Base-by-base conservation (phyloP, 2,329 filamentous ascomycete species). In the Apiospora pterosperma region DNA sequence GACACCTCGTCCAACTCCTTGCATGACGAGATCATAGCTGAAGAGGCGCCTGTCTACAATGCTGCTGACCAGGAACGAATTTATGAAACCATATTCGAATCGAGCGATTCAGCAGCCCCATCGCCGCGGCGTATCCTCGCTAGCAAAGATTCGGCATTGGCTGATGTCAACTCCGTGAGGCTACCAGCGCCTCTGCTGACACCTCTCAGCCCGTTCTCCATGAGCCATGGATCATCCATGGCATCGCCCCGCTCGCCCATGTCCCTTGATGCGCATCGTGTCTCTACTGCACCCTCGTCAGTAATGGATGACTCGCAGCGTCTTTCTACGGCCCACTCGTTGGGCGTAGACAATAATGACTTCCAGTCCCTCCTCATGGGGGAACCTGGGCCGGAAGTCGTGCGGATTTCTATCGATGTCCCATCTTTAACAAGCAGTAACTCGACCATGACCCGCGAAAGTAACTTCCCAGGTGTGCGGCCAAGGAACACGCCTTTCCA, bases 221-320 rank as follows among this genome's bases (percentile, higher is more conserved):
- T 87, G 66, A 84, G 85, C 61, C 84, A 86, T 67, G 81, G 88
- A 61, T 87, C 91, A 0, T 91, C 91, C 0, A 84, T 89, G 72
- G 85, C 90, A 1, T 93, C 91, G 5, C 91, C 91, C 0, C 86
- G 90, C 62, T 85, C 90, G 66, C 82, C 88, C 65, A 81, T 91
- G 76, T 89, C 87, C 4, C 88, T 92, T 63, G 91, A 94, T 67
- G 86, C 86, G 1, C 89, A 91, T 62, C 85, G 90, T 23, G 85
- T 93, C 34, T 92, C 90, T 6, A 93, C 91, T 2, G 89, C 91
- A 3, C 88, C 90, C 6, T 94, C 91, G 1, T 93, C 91, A 0
- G 81, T 90, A 48, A 85, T 87, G 0, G 91, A 93, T 67, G 90
- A 90, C 68, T 55, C 87, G 1, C 89, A 91, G 62, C 85, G 90